Evolutionary conservation across 164 flowering plant genomes (phyloP).

Genomic region (Vitis rotundifolia): DNA sequence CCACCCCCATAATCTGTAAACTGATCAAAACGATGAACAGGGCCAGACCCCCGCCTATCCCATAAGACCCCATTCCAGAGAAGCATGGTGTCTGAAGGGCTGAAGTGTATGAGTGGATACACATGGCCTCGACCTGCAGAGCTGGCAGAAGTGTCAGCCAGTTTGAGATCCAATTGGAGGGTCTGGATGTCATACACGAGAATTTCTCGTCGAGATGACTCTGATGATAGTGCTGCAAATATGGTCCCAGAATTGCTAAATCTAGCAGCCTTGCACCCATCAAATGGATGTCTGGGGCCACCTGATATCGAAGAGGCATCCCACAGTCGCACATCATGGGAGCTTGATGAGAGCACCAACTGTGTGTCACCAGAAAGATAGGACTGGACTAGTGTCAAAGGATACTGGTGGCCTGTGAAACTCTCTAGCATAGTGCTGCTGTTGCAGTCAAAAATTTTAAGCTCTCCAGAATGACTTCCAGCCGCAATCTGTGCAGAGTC

Average conservation of each 20-base stretch:
- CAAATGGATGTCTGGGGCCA: conserved; percentile 78
- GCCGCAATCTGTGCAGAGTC: conserved; percentile 72
- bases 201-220: conserved; percentile 61
- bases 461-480: conserved; percentile 82
- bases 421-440: conserved; percentile 70
- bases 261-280: conserved; percentile 80
- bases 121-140: conserved; percentile 64
- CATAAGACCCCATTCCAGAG: conserved; percentile 95
- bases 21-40: conserved; percentile 84
- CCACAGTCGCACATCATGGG: conserved; percentile 82
- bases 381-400: conserved; percentile 71
- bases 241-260: conserved; percentile 69
- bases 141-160: conserved; percentile 50
- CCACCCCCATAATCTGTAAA: conserved; percentile 97
- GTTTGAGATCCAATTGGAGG: conserved; percentile 50
- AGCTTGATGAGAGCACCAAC: conserved; percentile 80
- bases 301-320: conserved; percentile 69
- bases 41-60: conserved; percentile 76
- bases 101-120: conserved; percentile 77
- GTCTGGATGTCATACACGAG: conserved; percentile 84
- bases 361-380: conserved; percentile 49
- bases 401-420: conserved; percentile 69
- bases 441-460: conserved; percentile 77
- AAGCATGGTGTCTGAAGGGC: conserved; percentile 81
- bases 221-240: conserved; percentile 80